Base-by-base conservation (phyloP, 495 filamentous ascomycete genomes). In the Cercophora scortea region DNA sequence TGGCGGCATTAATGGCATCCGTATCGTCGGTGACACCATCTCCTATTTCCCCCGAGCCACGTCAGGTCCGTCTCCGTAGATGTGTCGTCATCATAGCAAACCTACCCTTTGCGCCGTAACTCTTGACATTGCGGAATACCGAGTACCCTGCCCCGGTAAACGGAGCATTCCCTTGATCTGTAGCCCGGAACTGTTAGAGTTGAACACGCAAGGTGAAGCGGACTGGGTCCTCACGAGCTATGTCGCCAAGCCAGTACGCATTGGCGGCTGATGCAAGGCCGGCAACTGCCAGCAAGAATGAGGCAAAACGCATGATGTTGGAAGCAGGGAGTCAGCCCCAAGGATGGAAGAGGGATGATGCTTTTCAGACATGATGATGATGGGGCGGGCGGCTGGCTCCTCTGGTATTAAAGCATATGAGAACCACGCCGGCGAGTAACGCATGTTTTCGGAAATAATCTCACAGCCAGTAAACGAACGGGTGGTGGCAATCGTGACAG, bases 1-100 rank as follows among this genome's bases (percentile, higher is more conserved):
- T 88, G 17, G 91, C 91, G 44, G 74, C 66, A 59, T 94, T 93
- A 70, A 95, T 94, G 0, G 90, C 89, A 36, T 64, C 82, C 3
- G 89, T 91, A 63, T 96, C 90, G 61, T 96, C 89, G 2, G 87
- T 88, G 25, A 60, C 53, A 19, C 72, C 72, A 56, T 74, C 73
- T 50, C 71, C 68, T 70, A 43, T 45, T 17, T n/a, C 25, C n/a
- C n/a, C n/a, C n/a, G n/a, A n/a, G n/a, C n/a, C 25, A 25, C 25
- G 25, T 25, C 25, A 25, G 25, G 25, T 5, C 25, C 5, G 25
- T 25, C n/a, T 25, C 25, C 25, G 25, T 25, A 25, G 25, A 25
- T 25, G 25, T 25, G 25, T 5, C 25, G 25, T 5, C 25, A 25
- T 25, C 25, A 25, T 25, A 25, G 25, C 25, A 25, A 25, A 58